phyloP scores from a whole-genome alignment of 129 eudicot species.

The Arctium minus region DNA sequence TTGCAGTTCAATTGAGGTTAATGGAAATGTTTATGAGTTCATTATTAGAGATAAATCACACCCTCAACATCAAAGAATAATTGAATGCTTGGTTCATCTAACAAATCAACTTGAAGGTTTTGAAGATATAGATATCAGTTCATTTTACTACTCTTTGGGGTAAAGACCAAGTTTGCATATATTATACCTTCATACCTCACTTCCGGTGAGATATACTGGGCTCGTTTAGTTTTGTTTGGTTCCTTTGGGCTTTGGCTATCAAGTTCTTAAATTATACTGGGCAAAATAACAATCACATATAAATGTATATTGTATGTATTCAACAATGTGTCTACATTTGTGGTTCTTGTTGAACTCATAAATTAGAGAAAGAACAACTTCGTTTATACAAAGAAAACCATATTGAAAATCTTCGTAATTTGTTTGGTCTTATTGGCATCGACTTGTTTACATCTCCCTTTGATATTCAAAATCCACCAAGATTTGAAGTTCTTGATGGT shows the following conservation, averaged over 20 bases:
- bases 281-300: too few species aligned
- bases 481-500: too few species aligned
- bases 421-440: background rate
- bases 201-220: background rate
- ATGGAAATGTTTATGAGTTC: conserved; percentile 48
- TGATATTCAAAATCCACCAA: too few species aligned
- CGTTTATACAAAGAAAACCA: background rate
- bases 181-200: background rate
- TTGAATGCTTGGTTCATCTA: conserved; percentile 37
- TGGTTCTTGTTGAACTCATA: too few species aligned
- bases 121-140: background rate
- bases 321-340: too few species aligned
- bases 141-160: background rate
- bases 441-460: too few species aligned
- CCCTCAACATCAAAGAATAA: conserved; percentile 36
- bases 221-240: background rate
- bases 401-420: background rate
- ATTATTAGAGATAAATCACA: conserved; percentile 50
- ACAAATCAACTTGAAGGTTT: conserved; percentile 40
- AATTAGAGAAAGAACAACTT: background rate
- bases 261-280: too few species aligned
- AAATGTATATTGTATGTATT: too few species aligned
- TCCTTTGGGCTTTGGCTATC: too few species aligned
- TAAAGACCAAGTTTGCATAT: background rate
- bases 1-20: conserved; percentile 55